Percentiles rank a stretch among this genome's conserved stretches.
These are phyloP conservation scores for Teratosphaeria gauchensis DNA, from an alignment of 2,329 filamentous ascomycete genomes.

Conservation along the genomic window DNA sequence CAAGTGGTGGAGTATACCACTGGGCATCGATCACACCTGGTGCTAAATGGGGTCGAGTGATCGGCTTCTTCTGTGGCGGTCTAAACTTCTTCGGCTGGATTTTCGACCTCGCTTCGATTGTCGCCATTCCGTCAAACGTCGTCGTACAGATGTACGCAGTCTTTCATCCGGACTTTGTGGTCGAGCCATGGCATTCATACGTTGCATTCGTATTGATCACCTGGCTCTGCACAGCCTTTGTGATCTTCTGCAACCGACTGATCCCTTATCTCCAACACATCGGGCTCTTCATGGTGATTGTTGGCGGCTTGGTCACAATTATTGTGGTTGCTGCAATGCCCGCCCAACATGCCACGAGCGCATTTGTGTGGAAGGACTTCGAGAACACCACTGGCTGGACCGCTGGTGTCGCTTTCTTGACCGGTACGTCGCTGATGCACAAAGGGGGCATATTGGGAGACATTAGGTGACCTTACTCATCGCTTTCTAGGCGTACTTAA, in stretches of 20 bases:
- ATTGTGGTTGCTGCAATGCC: constrained; percentile 44
- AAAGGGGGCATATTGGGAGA: constrained; percentile 14
- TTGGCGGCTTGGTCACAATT: constrained; percentile 27
- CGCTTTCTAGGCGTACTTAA: constrained; percentile 15
- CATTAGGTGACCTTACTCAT: too few relatives aligned
- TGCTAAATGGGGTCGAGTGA: constrained; percentile 20
- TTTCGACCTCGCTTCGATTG: constrained; percentile 51
- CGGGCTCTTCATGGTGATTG: constrained; percentile 43
- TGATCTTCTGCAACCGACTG: constrained; percentile 49
- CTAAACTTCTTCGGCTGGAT: constrained; percentile 54
- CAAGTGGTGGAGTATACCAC: constrained; percentile 27
- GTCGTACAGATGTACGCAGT: constrained; percentile 52
- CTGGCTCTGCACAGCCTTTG: constrained; percentile 43
- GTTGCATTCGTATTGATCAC: constrained; percentile 48
- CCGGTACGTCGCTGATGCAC: background rate
- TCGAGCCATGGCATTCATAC: constrained; percentile 50
- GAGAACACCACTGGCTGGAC: constrained; percentile 44
- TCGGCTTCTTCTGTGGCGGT: constrained; percentile 28
- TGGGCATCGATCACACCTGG: constrained; percentile 28
- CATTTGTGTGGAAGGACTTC: constrained; percentile 28
- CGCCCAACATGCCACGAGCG: constrained; percentile 38
- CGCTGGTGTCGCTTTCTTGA: constrained; percentile 30
- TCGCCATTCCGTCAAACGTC: constrained; percentile 50
- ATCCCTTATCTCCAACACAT: constrained; percentile 43
- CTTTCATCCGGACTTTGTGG: constrained; percentile 45